Conservation (phyloP, 2,329 filamentous ascomycete species). For the Stagonosporopsis tanaceti region DNA sequence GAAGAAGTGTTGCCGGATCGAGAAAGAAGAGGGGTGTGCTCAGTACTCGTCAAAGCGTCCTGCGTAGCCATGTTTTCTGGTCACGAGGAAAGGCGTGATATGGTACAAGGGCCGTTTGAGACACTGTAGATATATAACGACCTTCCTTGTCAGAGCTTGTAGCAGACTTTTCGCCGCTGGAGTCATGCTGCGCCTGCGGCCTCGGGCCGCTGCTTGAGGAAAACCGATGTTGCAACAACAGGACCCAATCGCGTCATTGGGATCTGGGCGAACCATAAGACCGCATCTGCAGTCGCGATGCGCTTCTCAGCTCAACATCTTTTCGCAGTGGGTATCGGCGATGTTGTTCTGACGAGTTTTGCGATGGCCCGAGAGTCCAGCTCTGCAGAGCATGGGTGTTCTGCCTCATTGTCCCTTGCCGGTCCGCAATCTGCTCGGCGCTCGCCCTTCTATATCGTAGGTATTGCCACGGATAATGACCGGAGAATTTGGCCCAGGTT, state of each 20-base stretch:
- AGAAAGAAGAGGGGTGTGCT: slow-evolving; percentile 20
- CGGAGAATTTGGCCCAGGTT: not conserved
- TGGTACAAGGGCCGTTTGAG: not conserved
- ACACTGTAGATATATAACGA: slow-evolving; percentile 5
- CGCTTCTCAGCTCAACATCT: not conserved
- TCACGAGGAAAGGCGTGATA: slow-evolving; percentile 12
- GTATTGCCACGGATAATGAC: not conserved
- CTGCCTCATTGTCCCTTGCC: not conserved
- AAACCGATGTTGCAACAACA: slow-evolving; percentile 25
- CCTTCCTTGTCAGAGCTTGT: slow-evolving; percentile 1
- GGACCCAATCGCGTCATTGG: slow-evolving; percentile 21
- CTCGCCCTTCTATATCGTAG: not conserved
- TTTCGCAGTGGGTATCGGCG: not conserved
- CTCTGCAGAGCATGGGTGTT: not conserved
- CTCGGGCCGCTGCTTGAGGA: slow-evolving; percentile 6
- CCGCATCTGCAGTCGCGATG: not conserved
- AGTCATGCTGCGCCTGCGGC: slow-evolving; percentile 11
- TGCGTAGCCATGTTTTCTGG: slow-evolving; percentile 8
- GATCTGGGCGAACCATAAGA: slow-evolving; percentile 5
- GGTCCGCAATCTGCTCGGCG: not conserved
- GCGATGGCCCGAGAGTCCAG: not conserved
- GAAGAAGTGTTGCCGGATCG: slow-evolving; percentile 3
- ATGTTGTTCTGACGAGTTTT: not conserved
- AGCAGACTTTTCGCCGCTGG: slow-evolving; percentile 11
- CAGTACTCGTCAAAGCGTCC: slow-evolving; percentile 3